Evolutionary conservation across 441 rosid species (phyloP), one percentile per base, ranked within the genome.

Genomic region (Iberis amara): DNA sequence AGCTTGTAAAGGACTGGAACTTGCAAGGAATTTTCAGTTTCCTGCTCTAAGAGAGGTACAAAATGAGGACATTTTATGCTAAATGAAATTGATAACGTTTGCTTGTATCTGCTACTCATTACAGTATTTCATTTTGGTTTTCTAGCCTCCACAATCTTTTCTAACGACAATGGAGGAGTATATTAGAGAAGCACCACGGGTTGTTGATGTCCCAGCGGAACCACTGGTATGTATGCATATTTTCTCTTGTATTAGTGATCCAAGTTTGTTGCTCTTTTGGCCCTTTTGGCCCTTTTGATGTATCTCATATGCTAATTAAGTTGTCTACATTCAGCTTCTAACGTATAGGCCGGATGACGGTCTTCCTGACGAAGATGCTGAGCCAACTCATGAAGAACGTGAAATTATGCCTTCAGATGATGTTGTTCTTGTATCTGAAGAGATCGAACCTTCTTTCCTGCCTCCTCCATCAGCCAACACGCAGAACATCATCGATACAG

Each of bases 111-210:
- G 21, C 40, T 39, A 43, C 56, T 36, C 13, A 7, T n/a, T 13
- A 30, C 24, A 28, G 10, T 30, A 12, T 26, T 36, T 50, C 1
- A 6, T 47, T 37, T 47, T 24, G 27, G n/a, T 3, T 56, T 39
- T 47, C 47, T 73, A 92, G 99, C 99, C 96, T 12, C 99, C 99
- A 15, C 99, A 89, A 71, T 86, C 96, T 27, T 92, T 92, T 65
- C 81, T 92, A 65, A 73, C 68, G 13, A 89, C 97, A 68, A 92
- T 92, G 99, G 97, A 89, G 75, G 99, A 92, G 76, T 92, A 92
- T 65, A 84, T 92, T 63, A 78, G 57, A 71, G 99, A 92, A 77
- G 99, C 99, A 30, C 99, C 99, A 0, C 82, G 97, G 18, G 69
- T 73, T 52, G 92, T 92, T 12, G 61, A 80, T 61, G 90, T 73